A percentile compares a stretch with the other conserved stretches of the same genome.
Evolutionary conservation across 139 green algal species (phyloP).

Genomic region (Micromonas pusilla): DNA sequence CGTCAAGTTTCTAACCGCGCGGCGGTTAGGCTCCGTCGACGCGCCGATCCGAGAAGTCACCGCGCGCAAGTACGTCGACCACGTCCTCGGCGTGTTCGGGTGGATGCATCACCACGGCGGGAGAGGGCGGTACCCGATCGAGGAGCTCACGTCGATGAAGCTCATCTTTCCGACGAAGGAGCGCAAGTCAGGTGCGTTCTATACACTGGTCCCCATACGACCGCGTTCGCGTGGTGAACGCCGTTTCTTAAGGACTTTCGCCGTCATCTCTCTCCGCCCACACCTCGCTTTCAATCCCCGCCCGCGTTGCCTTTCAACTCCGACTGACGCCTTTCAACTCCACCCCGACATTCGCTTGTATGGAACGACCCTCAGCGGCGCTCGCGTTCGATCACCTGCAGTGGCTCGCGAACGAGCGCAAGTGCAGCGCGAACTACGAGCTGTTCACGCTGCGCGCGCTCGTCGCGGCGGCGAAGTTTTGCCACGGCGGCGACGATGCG

Average conservation of each 20-base stretch:
- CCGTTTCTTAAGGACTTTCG: too few relatives aligned
- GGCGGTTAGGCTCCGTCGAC: conserved; percentile 32
- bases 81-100: conserved; percentile 46
- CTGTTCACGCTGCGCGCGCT: conserved; percentile 19
- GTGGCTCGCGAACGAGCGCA: conserved; percentile 44
- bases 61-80: conserved; percentile 42
- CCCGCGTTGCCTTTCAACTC: too few relatives aligned
- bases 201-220: too few relatives aligned
- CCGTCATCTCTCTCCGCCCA: too few relatives aligned
- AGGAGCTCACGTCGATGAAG: neutral
- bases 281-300: too few relatives aligned
- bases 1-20: conserved; percentile 39
- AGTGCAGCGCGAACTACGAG: conserved; percentile 28
- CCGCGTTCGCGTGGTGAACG: too few relatives aligned
- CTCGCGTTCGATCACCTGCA: conserved; percentile 50
- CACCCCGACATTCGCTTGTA: conserved; percentile 33
- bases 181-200: too few relatives aligned
- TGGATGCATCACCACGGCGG: conserved; percentile 38
- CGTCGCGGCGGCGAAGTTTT: conserved; percentile 46
- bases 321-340: too few relatives aligned
- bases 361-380: conserved; percentile 29
- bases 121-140: neutral
- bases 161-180: conserved; percentile 38
- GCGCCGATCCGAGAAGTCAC: conserved; percentile 41
- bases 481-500: conserved; percentile 40